Conservation (phyloP, 2,329 filamentous ascomycete genomes). For the Fusarium mexicanum region DNA sequence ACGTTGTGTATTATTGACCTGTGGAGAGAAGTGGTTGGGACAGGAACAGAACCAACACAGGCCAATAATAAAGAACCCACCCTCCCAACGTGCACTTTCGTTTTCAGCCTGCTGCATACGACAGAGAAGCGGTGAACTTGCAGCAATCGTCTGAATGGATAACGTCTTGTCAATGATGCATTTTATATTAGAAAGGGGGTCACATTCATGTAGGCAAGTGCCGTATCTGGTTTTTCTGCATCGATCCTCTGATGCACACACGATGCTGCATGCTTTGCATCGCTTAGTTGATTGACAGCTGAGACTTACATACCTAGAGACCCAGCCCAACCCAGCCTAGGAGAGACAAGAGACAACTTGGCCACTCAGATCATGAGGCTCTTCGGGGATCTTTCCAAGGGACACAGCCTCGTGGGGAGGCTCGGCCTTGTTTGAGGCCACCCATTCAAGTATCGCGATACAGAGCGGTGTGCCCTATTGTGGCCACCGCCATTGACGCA, state of each 20-base stretch:
- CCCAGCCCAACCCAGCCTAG: background rate
- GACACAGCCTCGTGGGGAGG: conserved; percentile 7
- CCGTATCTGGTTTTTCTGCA: conserved; percentile 1
- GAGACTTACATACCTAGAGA: background rate
- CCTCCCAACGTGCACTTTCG: background rate
- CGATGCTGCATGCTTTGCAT: conserved; percentile 11
- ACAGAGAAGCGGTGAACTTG: conserved; percentile 10
- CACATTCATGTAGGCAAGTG: background rate
- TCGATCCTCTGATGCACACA: conserved; percentile 3
- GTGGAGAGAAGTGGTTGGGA: background rate
- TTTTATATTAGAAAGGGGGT: background rate
- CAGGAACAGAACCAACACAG: conserved; percentile 5
- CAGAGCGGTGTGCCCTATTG: conserved; percentile 4
- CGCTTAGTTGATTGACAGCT: background rate
- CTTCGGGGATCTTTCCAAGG: background rate
- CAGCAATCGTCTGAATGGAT: background rate
- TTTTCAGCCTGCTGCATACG: background rate
- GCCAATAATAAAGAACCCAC: conserved; percentile 9
- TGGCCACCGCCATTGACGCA: background rate
- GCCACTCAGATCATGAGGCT: background rate
- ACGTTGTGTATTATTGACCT: background rate
- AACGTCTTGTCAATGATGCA: background rate
- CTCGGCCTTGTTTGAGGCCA: conserved; percentile 10
- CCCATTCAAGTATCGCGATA: background rate
- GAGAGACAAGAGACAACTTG: background rate